Base-by-base conservation (phyloP, 805 yeast species). In the Saturnispora besseyi region DNA sequence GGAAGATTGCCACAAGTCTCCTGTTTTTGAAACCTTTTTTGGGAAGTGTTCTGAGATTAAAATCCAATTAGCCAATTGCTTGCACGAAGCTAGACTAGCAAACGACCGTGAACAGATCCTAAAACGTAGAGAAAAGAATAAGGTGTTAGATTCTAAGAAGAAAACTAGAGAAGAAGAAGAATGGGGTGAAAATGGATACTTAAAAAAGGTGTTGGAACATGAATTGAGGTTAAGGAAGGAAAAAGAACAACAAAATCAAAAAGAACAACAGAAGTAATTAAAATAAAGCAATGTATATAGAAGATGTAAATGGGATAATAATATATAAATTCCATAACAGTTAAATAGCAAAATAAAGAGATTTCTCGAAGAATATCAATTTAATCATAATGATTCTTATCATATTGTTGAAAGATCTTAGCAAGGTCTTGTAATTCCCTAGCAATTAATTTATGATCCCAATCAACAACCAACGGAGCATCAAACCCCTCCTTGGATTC, bases 31-130 rank as follows among this genome's bases (percentile, higher is more conserved):
- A 56, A 79, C 85, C 62, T 81, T 86, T 7, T 70, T 87, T 57
- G 98, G 98, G 28, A 72, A 78, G 52, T 91, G 99, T 68, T 87
- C 88, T 66, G 80, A 81, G 48, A 82, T 84, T 59, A 89, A 89
- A 60, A 87, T 84, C 54, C 90, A 85, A 46, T 73, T 93, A 48
- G 68, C 84, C 33, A 71, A 78, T 60, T 91, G 99, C 67, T 72
- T 95, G 24, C 93, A 88, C 61, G 79, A 78, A 48, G 85, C 91
- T 6, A 76, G 96, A 62, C 62, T 79, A 12, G 75, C 74, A 29
- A 79, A 78, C 32, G 83, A 81, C 62, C 79, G 76, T 60, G 80
- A 72, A 53, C 76, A 72, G 61, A 78, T 69, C 57, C 62, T 67
- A 62, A 70, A 71, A 57, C 78, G 83, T 46, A 74, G 76, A 49